Evolutionary conservation across 495 filamentous ascomycete genomes (phyloP).

Genomic region (Penicillium alfredii): DNA sequence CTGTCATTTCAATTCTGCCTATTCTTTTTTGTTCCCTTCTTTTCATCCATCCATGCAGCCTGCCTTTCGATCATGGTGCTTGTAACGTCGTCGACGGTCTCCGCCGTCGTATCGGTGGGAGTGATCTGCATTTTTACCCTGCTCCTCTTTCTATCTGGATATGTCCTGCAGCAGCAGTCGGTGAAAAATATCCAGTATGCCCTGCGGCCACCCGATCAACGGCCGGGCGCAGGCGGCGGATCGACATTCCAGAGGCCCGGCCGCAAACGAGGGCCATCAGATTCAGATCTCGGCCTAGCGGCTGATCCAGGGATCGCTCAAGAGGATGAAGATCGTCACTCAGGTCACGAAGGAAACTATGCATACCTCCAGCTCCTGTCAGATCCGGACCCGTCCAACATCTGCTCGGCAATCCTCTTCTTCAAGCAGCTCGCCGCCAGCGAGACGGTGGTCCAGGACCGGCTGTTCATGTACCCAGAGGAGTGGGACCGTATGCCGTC

Average conservation of each 20-base stretch:
- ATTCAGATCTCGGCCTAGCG: constrained; percentile 6
- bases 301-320: constrained; percentile 10
- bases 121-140: constrained; percentile 55
- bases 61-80: constrained; percentile 36
- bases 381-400: constrained; percentile 39
- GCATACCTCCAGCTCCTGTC: constrained; percentile 43
- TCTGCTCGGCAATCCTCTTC: constrained; percentile 42
- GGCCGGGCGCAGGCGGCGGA: constrained; percentile 11
- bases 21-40: constrained; percentile 2
- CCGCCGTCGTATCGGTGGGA: constrained; percentile 39
- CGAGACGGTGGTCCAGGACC: constrained; percentile 35
- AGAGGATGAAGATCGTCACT: constrained; percentile 5
- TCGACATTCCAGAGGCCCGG: constrained; percentile 22
- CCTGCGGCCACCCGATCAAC: constrained; percentile 33
- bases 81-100: constrained; percentile 40
- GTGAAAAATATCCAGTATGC: constrained; percentile 56
- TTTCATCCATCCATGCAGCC: constrained; percentile 13
- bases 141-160: constrained; percentile 64
- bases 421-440: constrained; percentile 38
- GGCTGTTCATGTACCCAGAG: constrained; percentile 45
- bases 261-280: constrained; percentile 18
- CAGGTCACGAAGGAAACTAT: constrained; percentile 26
- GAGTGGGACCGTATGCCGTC: constrained; percentile 37
- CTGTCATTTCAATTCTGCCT: constrained; percentile 17
- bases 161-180: constrained; percentile 64